These are phyloP conservation scores for Aspergillus neoniger DNA, from an alignment of 2,329 filamentous ascomycete species.

Conservation along the genomic window DNA sequence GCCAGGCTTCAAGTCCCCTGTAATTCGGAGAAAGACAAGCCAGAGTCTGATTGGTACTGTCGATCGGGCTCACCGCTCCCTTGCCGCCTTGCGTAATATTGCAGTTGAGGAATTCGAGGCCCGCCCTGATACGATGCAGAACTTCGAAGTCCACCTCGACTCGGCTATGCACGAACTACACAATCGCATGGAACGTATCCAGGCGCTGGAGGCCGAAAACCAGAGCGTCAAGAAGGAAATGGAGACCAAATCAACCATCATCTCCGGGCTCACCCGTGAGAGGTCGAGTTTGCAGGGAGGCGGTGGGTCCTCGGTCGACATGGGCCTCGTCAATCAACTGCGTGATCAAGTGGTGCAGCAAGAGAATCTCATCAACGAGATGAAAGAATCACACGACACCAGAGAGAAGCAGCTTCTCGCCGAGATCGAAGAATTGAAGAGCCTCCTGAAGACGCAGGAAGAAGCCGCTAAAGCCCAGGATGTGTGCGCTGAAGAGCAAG, in stretches of 20 bases:
- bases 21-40: constrained; percentile 90
- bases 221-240: constrained; percentile 87
- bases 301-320: constrained; percentile 74
- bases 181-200: constrained; percentile 80
- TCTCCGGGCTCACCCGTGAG: constrained; percentile 89
- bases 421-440: constrained; percentile 70
- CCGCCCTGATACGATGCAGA: constrained; percentile 82
- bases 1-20: constrained; percentile 54
- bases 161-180: constrained; percentile 91
- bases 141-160: constrained; percentile 88
- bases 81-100: constrained; percentile 85
- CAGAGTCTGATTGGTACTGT: constrained; percentile 78
- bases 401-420: constrained; percentile 73
- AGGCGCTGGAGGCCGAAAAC: constrained; percentile 84
- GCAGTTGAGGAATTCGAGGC: constrained; percentile 81
- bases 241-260: constrained; percentile 95
- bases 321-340: constrained; percentile 83
- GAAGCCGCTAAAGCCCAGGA: constrained; percentile 38
- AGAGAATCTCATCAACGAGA: constrained; percentile 73
- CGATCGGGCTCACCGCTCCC: constrained; percentile 88
- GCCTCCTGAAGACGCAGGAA: constrained; percentile 50
- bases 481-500: constrained; percentile 46
- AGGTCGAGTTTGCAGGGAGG: constrained; percentile 77
- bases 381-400: constrained; percentile 71
- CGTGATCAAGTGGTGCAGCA: constrained; percentile 85